Base-by-base conservation (phyloP, 805 yeast species). In the Candida jianshihensis region DNA sequence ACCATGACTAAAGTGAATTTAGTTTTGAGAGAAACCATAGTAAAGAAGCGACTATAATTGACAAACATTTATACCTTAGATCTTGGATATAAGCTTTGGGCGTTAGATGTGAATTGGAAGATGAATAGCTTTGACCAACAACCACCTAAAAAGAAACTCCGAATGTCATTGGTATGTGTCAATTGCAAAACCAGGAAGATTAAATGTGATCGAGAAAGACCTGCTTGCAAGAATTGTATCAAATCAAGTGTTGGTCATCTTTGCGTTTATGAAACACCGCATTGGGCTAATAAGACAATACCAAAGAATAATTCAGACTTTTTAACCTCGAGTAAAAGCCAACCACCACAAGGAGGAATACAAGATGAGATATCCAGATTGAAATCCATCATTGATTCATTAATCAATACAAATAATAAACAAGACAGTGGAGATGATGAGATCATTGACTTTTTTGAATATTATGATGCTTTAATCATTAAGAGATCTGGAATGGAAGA, bases 191-290 rank as follows among this genome's bases (percentile, higher is more conserved):
- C 60, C 17, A 47, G 66, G 19, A 64, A 63, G 46, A 60, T 61
- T 40, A 59, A 56, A 39, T 70, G 75, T 53, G 73, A 70, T 40
- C 59, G 59, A 41, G 48, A 51, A 7, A 51, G 54, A 14, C 74
- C 75, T 0, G 33, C 44, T 13, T 58, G 69, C 30, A 51, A 46
- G 0, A 46, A 53, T 32, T 64, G 70, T 45, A 31, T 49, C 16
- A 56, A 52, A 38, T 48, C 52, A 17, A 56, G 54, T 31, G 59
- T 56, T 13, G 49, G 47, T 3, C 49, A 52, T 22, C 42, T 51
- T 1, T 53, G 58, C 20, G 46, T 42, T 19, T 53, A 53, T 31
- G 53, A 49, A 30, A 41, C 49, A 2, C 56, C 57, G 1, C 55
- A 48, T 24, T 53, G 58, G 58, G 49, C 46, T 20, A 35, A 31